Percentiles rank a stretch among this genome's conserved stretches.
These are phyloP conservation scores for Houttuynia cordata DNA, from an alignment of 164 flowering plant genomes.

Conservation along the genomic window DNA sequence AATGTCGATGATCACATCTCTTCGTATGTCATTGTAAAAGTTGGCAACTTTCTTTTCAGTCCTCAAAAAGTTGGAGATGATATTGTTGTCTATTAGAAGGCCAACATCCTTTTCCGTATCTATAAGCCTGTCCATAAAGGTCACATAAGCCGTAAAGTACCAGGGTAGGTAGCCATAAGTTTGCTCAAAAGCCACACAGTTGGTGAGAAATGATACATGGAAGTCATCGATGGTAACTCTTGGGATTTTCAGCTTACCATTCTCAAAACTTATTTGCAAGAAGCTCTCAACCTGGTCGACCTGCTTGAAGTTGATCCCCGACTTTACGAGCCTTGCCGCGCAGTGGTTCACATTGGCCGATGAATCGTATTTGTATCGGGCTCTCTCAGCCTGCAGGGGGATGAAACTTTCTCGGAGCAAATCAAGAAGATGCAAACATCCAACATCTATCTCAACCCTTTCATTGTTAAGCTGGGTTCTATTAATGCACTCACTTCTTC, in stretches of 20 bases:
- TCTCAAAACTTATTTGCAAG: not conserved
- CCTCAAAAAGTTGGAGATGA: not conserved
- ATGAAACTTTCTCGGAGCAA: not conserved
- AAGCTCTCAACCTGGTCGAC: not conserved
- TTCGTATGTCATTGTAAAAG: too few species aligned
- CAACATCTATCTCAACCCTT: too few species aligned
- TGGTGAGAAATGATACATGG: not conserved
- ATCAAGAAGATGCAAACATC: not conserved
- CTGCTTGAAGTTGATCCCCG: constrained; percentile 3
- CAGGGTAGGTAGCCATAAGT: too few species aligned
- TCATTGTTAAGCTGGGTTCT: too few species aligned
- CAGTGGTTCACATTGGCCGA: not conserved
- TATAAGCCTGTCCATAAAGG: constrained; percentile 3
- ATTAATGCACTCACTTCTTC: too few species aligned
- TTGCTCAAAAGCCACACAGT: constrained; percentile 5
- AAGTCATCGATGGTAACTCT: not conserved
- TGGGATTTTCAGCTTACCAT: constrained; percentile 2
- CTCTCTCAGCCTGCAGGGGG: not conserved
- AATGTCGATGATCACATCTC: too few species aligned
- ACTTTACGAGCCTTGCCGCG: not conserved
- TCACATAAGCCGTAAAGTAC: not conserved
- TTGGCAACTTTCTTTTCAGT: not conserved
- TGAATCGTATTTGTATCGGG: not conserved
- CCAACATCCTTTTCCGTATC: not conserved
- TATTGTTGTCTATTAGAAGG: not conserved